Evolutionary conservation across 345 rosid species (phyloP).

Genomic region (Brassica cretica): DNA sequence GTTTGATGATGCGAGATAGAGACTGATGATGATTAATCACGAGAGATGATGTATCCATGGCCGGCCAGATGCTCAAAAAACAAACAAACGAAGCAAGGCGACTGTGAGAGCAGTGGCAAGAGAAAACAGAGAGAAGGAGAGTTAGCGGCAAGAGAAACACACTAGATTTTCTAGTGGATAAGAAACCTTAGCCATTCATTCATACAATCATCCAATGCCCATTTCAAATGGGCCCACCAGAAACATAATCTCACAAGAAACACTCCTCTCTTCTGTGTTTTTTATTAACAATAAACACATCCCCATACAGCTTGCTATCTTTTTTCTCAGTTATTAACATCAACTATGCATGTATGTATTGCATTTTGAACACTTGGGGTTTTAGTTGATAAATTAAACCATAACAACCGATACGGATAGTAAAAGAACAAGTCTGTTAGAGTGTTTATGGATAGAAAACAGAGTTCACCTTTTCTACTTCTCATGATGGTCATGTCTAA

Average conservation of each 20-base stretch:
- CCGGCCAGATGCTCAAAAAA: background rate
- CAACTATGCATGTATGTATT: background rate
- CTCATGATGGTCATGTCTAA: background rate
- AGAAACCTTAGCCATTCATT: constrained; percentile 5
- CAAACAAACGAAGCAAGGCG: background rate
- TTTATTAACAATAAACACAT: background rate
- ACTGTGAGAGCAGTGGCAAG: background rate
- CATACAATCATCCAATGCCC: background rate
- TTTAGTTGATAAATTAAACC: background rate
- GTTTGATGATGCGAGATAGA: background rate
- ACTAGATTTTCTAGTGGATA: background rate
- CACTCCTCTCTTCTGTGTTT: background rate
- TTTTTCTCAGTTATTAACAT: background rate
- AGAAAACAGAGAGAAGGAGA: background rate
- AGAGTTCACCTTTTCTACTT: background rate
- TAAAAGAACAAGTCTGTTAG: background rate
- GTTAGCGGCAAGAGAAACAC: background rate
- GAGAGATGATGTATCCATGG: background rate
- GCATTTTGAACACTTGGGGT: background rate
- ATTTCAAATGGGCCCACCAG: background rate
- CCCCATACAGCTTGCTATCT: background rate
- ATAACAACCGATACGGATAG: background rate
- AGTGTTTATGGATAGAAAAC: background rate
- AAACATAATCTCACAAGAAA: background rate
- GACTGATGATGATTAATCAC: background rate